phyloP scores from a whole-genome alignment of 768 basidiomycete species.

The Kwoniella sp. region DNA sequence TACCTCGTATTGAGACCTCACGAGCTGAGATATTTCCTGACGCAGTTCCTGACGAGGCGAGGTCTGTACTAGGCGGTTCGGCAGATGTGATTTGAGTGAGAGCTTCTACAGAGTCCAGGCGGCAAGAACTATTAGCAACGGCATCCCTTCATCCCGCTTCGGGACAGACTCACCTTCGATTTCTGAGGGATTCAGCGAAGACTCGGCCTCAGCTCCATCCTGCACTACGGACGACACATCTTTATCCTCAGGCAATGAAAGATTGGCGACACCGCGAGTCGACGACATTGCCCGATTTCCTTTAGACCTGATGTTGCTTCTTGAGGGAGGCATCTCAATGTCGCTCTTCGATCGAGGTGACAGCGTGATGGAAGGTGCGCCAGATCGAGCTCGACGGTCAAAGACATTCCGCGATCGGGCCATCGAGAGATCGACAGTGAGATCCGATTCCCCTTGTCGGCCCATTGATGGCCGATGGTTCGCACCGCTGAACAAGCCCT shows the following conservation, averaged over 20 bases:
- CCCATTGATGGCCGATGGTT: background rate
- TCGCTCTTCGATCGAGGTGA: background rate
- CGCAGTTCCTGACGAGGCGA: background rate
- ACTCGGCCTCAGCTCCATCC: background rate
- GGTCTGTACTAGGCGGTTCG: background rate
- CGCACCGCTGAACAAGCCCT: background rate
- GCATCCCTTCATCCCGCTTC: too few relatives aligned
- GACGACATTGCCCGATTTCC: background rate
- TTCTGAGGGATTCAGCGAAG: background rate
- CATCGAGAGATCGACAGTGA: constrained; percentile 4
- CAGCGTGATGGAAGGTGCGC: constrained; percentile 7
- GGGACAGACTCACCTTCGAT: constrained; percentile 2
- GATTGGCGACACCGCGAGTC: background rate
- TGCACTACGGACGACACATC: background rate
- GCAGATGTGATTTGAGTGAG: background rate
- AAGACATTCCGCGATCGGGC: constrained; percentile 11
- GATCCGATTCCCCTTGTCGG: constrained; percentile 8
- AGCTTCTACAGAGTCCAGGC: background rate
- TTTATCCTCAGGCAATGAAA: background rate
- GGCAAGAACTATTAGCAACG: too few relatives aligned
- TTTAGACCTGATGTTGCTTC: background rate
- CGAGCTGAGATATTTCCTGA: constrained; percentile 12
- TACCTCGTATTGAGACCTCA: constrained; percentile 9
- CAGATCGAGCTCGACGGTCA: constrained; percentile 5
- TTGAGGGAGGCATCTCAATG: background rate